Evolutionary conservation across 2,329 filamentous ascomycete species (phyloP).

Genomic region (Paracoccidioides lutzii): DNA sequence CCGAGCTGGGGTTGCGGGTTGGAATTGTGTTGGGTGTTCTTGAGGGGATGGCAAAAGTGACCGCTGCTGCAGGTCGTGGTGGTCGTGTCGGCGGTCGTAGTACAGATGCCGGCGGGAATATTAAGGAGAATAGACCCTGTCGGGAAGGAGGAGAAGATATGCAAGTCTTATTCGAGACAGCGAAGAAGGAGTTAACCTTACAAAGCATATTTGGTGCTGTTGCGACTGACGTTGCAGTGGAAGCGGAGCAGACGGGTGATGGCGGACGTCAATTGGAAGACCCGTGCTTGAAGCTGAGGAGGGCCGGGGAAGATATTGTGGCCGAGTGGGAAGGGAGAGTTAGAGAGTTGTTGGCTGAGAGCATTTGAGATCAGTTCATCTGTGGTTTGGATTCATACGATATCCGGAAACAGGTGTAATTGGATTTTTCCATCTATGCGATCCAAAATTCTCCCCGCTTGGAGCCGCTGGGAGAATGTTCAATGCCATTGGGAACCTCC

Average conservation of each 20-base stretch:
- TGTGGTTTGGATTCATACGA: not conserved
- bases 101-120: slow-evolving; percentile 1
- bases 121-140: not conserved
- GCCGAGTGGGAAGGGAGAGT: slow-evolving; percentile 14
- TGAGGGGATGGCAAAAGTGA: slow-evolving; percentile 48
- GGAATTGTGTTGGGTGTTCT: slow-evolving; percentile 66
- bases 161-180: slow-evolving; percentile 18
- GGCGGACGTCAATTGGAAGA: not conserved
- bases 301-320: slow-evolving; percentile 9
- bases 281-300: slow-evolving; percentile 5
- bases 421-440: not conserved
- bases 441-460: too few relatives aligned
- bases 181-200: slow-evolving; percentile 10
- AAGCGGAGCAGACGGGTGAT: not conserved
- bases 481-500: not conserved
- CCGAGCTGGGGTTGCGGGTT: slow-evolving; percentile 59
- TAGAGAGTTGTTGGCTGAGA: slow-evolving; percentile 41
- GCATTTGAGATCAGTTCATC: not conserved
- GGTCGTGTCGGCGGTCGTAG: slow-evolving; percentile 3
- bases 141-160: slow-evolving; percentile 11
- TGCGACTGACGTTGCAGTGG: not conserved
- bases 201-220: slow-evolving; percentile 9
- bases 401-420: not conserved
- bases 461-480: not conserved
- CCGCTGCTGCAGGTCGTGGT: not conserved